A percentile compares a stretch with the other conserved stretches of the same genome.
These are phyloP conservation scores for Saccharomycopsis sp. DNA, from an alignment of 805 yeast species.

Conservation along the genomic window DNA sequence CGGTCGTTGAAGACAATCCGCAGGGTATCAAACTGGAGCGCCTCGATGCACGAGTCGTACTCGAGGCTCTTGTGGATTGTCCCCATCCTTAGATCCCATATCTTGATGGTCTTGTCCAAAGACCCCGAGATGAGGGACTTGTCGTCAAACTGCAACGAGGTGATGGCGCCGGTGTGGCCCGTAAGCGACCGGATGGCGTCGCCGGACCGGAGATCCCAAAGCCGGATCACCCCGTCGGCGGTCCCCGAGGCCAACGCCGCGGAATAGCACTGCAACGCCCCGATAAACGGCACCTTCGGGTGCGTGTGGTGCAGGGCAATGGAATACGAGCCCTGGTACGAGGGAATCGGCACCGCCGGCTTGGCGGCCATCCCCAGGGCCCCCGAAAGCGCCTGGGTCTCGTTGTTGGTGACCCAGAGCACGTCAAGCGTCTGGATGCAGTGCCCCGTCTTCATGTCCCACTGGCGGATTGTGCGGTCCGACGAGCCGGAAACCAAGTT, in stretches of 20 bases:
- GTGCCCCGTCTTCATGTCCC: slow-evolving; percentile 64
- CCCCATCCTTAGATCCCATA: slow-evolving; percentile 73
- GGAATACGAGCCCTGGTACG: slow-evolving; percentile 3
- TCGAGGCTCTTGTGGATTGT: slow-evolving; percentile 54
- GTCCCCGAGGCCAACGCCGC: slow-evolving; percentile 79
- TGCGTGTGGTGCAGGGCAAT: slow-evolving; percentile 2
- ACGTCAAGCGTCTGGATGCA: slow-evolving; percentile 68
- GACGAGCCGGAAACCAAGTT: slow-evolving; percentile 63
- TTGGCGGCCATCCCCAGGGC: slow-evolving; percentile 12
- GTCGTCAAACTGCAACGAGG: slow-evolving; percentile 65
- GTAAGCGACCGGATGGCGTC: slow-evolving; percentile 52
- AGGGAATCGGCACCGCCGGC: background rate
- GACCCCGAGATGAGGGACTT: slow-evolving; percentile 57
- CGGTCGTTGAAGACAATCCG: slow-evolving; percentile 48
- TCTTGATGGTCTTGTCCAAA: slow-evolving; percentile 52
- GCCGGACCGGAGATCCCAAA: slow-evolving; percentile 73
- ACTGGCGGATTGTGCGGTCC: slow-evolving; percentile 66
- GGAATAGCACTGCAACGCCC: slow-evolving; percentile 64
- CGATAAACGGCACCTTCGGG: slow-evolving; percentile 39
- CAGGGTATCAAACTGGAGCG: slow-evolving; percentile 53
- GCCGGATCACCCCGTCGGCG: slow-evolving; percentile 63
- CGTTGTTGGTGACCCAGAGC: slow-evolving; percentile 41
- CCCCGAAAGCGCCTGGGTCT: slow-evolving; percentile 6
- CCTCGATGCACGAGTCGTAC: slow-evolving; percentile 47
- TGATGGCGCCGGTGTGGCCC: slow-evolving; percentile 67